A percentile compares a stretch with the other conserved stretches of the same genome.
Conservation (phyloP, 345 rosid genomes). For the Syzygium grande region DNA sequence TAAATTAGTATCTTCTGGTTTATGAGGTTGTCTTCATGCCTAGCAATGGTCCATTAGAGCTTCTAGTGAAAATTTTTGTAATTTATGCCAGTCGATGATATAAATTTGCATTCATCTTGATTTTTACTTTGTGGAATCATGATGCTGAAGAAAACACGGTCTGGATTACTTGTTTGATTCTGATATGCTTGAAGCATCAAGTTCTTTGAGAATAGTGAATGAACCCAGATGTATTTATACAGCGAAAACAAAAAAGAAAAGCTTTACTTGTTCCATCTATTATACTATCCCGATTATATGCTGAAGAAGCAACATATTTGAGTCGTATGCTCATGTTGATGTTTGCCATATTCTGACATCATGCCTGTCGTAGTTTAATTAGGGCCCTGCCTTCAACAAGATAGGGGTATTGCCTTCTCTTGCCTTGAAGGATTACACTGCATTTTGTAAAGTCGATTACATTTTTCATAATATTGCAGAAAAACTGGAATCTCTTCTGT, state of each 20-base stretch:
- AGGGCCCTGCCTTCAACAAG: neutral
- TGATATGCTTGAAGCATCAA: neutral
- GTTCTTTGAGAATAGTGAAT: neutral
- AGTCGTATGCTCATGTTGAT: neutral
- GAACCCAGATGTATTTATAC: neutral
- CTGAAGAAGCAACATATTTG: neutral
- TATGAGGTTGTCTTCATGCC: neutral
- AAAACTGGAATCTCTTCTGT: slow-evolving; percentile 77
- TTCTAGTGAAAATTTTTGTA: neutral
- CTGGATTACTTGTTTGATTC: neutral
- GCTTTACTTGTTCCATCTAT: neutral
- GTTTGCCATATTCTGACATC: neutral
- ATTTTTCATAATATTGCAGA: slow-evolving; percentile 33
- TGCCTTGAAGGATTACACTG: neutral
- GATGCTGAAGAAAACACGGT: neutral
- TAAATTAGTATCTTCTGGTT: neutral
- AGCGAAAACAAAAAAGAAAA: neutral
- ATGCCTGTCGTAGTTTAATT: neutral
- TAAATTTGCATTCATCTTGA: neutral
- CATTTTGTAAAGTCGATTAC: neutral
- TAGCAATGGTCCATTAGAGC: neutral
- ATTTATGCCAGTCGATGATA: neutral
- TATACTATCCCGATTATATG: neutral
- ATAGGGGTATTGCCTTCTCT: neutral
- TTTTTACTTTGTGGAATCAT: neutral